These are phyloP conservation scores for Talaromyces thailandensis DNA, from an alignment of 495 filamentous ascomycete genomes.

Conservation along the genomic window DNA sequence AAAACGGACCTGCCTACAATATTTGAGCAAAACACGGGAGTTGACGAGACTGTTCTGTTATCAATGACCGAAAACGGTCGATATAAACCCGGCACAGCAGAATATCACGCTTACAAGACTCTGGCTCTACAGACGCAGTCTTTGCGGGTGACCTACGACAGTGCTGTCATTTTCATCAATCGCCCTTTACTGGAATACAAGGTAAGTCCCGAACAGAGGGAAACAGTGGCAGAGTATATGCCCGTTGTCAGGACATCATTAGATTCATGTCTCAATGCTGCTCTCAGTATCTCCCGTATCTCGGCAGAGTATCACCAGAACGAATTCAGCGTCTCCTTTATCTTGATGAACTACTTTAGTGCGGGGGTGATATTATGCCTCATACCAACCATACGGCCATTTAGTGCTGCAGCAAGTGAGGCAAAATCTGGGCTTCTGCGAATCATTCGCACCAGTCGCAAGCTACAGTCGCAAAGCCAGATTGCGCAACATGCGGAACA, in stretches of 20 bases:
- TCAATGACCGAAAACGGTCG: background rate
- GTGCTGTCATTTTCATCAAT: constrained; percentile 2
- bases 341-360: background rate
- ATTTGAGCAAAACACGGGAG: background rate
- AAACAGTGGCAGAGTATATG: background rate
- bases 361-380: background rate
- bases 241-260: background rate
- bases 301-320: background rate
- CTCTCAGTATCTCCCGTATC: background rate
- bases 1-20: background rate
- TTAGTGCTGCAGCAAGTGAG: background rate
- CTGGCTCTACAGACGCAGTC: background rate
- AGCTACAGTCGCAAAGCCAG: background rate
- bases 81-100: background rate
- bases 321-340: background rate
- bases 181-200: background rate
- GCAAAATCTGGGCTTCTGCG: background rate
- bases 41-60: background rate
- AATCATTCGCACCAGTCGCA: background rate
- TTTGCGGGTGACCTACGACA: background rate
- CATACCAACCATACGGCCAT: constrained; percentile 1
- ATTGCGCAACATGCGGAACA: background rate
- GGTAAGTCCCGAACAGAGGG: background rate
- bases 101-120: background rate
- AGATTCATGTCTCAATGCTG: background rate